Evolutionary conservation across 176 grass and related monocot genomes (phyloP), one percentile per base, ranked within the genome.

Genomic region (Zizania latifolia): DNA sequence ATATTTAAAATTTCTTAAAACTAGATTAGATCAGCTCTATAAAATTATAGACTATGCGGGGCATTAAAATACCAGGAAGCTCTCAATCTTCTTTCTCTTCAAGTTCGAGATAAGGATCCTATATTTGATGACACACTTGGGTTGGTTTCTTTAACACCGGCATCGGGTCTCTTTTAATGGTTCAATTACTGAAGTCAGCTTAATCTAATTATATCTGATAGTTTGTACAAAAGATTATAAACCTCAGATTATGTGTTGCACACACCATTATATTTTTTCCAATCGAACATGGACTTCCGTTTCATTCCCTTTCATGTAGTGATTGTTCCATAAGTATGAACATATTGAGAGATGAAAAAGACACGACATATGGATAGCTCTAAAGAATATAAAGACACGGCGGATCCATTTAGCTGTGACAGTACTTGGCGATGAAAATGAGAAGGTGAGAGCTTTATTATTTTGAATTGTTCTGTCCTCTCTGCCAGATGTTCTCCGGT

Each of bases 91-190:
- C 89, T 99, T 40, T 84, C 59, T 82, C 86, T 99, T 71, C 91
- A 90, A 88, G 95, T 99, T 76, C 82, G 84, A 81, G 91, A 94
- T 60, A 99, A 99, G 74, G 95, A 99, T 67, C 86, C 68, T 31
- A 89, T 99, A 73, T 98, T 94, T 35, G 91, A 99, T 88, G 95
- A 99, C 65, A 62, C 78, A 62, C 95, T 99, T 4, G 95, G 95
- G 95, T 99, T 90, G 7, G 86, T 86, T 72, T 67, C 64, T 24
- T 45, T 40, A 39, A 48, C 19, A 74, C 13, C 19, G 0, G 10
- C 39, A 51, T 61, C 21, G 9, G 14, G 60, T 65, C 15, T 23
- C 51, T 38, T 63, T 23, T n/a, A 62, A 9, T 32, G 39, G 39
- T 69, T 58, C 22, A 43, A 75, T 68, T 68, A 71, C 36, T 30